phyloP scores from a whole-genome alignment of 345 rosid species.

The Citrus medica region DNA sequence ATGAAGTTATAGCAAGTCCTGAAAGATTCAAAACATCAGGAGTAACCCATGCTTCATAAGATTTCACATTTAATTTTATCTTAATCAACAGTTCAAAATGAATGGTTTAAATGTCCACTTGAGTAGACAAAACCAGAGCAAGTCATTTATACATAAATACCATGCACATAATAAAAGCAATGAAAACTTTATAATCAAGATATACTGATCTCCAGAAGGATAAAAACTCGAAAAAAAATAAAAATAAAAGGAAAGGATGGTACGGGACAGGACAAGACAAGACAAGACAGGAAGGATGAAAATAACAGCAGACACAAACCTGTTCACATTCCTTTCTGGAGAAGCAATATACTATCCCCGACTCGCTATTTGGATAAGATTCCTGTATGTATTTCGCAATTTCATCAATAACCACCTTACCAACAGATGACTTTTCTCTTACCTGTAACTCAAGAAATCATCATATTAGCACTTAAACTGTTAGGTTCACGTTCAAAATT shows the following conservation, averaged over 20 bases:
- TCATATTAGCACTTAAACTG: constrained; percentile 4
- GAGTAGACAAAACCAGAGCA: not conserved
- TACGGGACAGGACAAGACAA: not conserved
- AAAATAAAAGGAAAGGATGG: not conserved
- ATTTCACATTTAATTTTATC: not conserved
- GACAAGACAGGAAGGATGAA: not conserved
- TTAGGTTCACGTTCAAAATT: constrained; percentile 12
- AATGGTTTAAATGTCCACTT: not conserved
- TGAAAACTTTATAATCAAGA: not conserved
- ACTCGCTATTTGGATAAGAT: constrained; percentile 81
- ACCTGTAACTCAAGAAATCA: constrained; percentile 48
- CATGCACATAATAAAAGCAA: not conserved
- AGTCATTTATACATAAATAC: not conserved
- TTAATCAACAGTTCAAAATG: not conserved
- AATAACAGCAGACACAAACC: constrained; percentile 39
- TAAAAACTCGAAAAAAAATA: not conserved
- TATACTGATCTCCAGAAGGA: not conserved
- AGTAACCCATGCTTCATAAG: not conserved
- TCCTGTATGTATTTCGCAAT: constrained; percentile 75
- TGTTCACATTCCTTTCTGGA: constrained; percentile 95
- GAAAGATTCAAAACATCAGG: too few relatives aligned
- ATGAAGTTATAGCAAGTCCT: not conserved
- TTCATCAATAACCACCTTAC: constrained; percentile 75
- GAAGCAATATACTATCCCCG: constrained; percentile 95
- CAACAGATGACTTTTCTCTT: constrained; percentile 79